Base-by-base conservation (phyloP, 495 filamentous ascomycete genomes). In the Antarctomyces pellizariae region DNA sequence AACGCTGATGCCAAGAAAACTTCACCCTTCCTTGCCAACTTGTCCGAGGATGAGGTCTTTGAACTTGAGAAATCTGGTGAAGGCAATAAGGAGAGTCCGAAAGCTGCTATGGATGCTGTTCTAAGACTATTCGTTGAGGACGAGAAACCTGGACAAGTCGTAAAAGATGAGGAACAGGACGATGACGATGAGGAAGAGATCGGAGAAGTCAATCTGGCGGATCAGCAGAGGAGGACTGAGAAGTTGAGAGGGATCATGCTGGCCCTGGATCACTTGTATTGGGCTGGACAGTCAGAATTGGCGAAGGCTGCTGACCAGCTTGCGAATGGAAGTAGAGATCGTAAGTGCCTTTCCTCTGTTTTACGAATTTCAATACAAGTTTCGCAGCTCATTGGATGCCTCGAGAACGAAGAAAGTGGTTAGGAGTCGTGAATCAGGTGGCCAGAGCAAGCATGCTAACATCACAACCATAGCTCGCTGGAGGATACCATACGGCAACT, bases 291-390 rank as follows among this genome's bases (percentile, higher is more conserved):
- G 7, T 20, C 36, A 5, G 50, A 54, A 10, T 41, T 77, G 34
- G 42, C 49, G 11, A 34, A 45, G n/a, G 52, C 63, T 2, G 56
- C 64, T 7, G 66, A 70, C 36, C 52, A 59, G 33, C 38, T 75
- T 21, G 75, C 64, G 1, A 64, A 77, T 44, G 62, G 50, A 7
- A 73, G 71, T 40, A 63, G 73, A 46, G 58, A 73, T 37, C 49
- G 73, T 77, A 39, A 59, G 66, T 50, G 38, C n/a, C n/a, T 16
- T 22, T 15, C 22, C 22, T 14, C 32, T 13, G 11, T 16, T 19
- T 19, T 25, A 16, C 22, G 13, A 4, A 3, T 15, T 27, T 5
- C 7, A 17, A 13, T 2, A 8, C 13, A 5, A 17, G 13, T 31
- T 35, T 25, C 33, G 19, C 18, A 7, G n/a, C 13, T n/a, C 3